Evolutionary conservation across 192 early-diverging fungal genomes (phyloP), one percentile per base, ranked within the genome.

Genomic region (Ambispora gerdemannii): DNA sequence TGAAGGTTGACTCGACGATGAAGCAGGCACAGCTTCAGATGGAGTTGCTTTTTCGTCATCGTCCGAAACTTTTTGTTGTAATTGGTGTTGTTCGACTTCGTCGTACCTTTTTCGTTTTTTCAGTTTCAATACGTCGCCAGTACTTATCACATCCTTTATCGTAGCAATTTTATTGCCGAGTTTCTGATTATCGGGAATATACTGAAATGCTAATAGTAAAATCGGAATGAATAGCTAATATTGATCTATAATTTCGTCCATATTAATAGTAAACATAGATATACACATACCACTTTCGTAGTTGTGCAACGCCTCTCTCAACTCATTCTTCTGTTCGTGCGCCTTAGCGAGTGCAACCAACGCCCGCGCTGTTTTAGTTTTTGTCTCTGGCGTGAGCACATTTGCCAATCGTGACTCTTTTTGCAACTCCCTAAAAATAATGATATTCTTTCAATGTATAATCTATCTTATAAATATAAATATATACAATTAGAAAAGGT

Each of bases 381-480:
- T 85, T 0, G 84, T 85, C 11, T 78, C 77, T 13, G 84, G 84
- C 25, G 82, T 82, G 30, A 85, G 78, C 52, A 85, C 38, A 28
- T 51, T 17, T 11, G 47, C 65, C 11, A 67, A 25, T 36, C 50
- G 47, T 6, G 65, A 32, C 8, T 67, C 65, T 17, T 28, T 67
- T 31, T 50, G 52, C 24, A 32, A 27, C 25, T 67, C 65, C 2
- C 65, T 67, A 52, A 35, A 50, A 35, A n/a, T 15, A 43, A 43
- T 10, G 15, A 43, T 10, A 10, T 43, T 43, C 6, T 43, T 6
- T 10, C 6, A 43, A 10, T 6, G 15, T 10, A 43, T 43, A 43
- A 10, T 43, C 38, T 10, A 43, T 10, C 38, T 43, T 43, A 6
- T 10, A 43, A 15, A 43, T 43, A 43, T 43, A 43, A 15, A 10